Percentiles rank a stretch among this genome's conserved stretches.
Evolutionary conservation across 257 asterid genomes (phyloP).

Genomic region (Salvia miltiorrhiza): DNA sequence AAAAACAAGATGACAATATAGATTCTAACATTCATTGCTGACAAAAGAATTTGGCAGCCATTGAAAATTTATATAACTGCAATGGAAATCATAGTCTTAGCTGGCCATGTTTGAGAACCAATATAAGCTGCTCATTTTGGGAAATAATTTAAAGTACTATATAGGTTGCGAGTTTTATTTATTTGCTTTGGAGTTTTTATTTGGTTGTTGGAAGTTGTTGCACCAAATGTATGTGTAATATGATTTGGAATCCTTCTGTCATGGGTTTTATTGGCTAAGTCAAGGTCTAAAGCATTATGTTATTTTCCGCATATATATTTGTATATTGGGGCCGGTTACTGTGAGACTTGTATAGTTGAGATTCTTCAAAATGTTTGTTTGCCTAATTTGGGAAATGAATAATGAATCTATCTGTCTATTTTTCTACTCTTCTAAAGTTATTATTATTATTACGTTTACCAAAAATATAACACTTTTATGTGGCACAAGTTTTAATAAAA

Average conservation of each 20-base stretch:
- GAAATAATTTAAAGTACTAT: slow-evolving; percentile 14
- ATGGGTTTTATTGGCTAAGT: slow-evolving; percentile 16
- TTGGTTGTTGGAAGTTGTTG: slow-evolving; percentile 66
- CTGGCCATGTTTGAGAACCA: slow-evolving; percentile 53
- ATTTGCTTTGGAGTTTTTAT: slow-evolving; percentile 3
- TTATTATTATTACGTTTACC: too few species aligned
- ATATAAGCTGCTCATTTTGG: slow-evolving; percentile 14
- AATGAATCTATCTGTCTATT: too few species aligned
- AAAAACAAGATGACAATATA: slow-evolving; percentile 52
- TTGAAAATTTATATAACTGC: slow-evolving; percentile 19
- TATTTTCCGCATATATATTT: too few species aligned
- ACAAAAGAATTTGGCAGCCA: slow-evolving; percentile 22
- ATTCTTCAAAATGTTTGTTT: too few species aligned
- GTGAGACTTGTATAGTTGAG: too few species aligned
- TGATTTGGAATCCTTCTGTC: slow-evolving; percentile 34
- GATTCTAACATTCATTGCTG: slow-evolving; percentile 65
- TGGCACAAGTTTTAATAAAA: too few species aligned
- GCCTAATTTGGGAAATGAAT: too few species aligned
- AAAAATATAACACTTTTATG: too few species aligned
- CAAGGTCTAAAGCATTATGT: slow-evolving; percentile 31
- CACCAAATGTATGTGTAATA: slow-evolving; percentile 32
- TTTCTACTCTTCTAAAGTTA: too few species aligned
- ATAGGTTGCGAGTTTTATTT: slow-evolving; percentile 7
- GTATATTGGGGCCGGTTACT: too few species aligned
- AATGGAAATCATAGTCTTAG: slow-evolving; percentile 39